Evolutionary conservation across 2,329 filamentous ascomycete species (phyloP).

Genomic region (Dactylella cylindrospora): DNA sequence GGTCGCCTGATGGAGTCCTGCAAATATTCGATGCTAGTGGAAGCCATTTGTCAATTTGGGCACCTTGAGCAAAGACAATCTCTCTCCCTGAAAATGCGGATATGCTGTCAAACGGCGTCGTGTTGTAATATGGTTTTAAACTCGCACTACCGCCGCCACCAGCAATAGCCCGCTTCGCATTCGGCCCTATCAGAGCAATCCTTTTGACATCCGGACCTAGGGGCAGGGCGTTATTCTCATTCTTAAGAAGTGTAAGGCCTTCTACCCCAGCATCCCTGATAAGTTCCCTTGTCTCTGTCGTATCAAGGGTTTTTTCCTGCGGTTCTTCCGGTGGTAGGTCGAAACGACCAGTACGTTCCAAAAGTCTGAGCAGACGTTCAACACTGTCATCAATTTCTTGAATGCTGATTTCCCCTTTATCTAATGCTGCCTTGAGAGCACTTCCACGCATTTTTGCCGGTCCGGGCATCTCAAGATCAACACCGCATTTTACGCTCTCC

Average conservation of each 20-base stretch:
- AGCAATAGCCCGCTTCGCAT: constrained; percentile 70
- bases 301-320: constrained; percentile 61
- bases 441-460: constrained; percentile 58
- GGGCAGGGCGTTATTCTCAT: constrained; percentile 59
- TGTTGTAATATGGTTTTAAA: constrained; percentile 69
- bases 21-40: constrained; percentile 64
- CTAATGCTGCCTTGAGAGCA: constrained; percentile 60
- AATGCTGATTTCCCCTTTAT: constrained; percentile 56
- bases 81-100: constrained; percentile 59
- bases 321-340: constrained; percentile 61
- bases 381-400: constrained; percentile 62
- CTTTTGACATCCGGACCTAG: constrained; percentile 57
- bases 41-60: constrained; percentile 67
- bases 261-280: constrained; percentile 65
- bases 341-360: constrained; percentile 64
- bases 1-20: constrained; percentile 60
- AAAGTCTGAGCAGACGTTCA: constrained; percentile 62
- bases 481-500: constrained; percentile 58
- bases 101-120: constrained; percentile 66
- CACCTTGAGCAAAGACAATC: constrained; percentile 63
- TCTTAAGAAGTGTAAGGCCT: constrained; percentile 64
- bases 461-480: constrained; percentile 66
- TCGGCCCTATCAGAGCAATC: constrained; percentile 72
- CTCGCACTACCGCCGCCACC: constrained; percentile 69
- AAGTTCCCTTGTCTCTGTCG: constrained; percentile 60